Evolutionary conservation across 2,329 filamentous ascomycete genomes (phyloP).

Genomic region (Phyllosticta citriasiana): DNA sequence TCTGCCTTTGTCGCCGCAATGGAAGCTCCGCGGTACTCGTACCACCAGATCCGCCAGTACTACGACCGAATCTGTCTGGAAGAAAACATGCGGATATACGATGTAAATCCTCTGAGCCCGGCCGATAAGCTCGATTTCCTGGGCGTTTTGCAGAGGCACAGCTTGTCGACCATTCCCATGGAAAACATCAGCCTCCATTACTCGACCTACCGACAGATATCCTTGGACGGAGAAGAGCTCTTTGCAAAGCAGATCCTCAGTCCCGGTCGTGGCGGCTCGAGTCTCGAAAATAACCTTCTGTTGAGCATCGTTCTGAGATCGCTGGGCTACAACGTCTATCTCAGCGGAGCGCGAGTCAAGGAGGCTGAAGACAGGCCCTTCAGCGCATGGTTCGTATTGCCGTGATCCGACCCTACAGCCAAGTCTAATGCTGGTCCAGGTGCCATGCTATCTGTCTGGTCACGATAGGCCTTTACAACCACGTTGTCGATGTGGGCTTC

Average conservation of each 20-base stretch:
- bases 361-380: slow-evolving; percentile 12
- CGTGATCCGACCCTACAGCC: slow-evolving; percentile 1
- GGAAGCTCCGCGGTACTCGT: slow-evolving; percentile 14
- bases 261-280: slow-evolving; percentile 46
- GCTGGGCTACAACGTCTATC: slow-evolving; percentile 39
- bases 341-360: slow-evolving; percentile 32
- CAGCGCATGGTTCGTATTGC: slow-evolving; percentile 20
- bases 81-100: slow-evolving; percentile 17
- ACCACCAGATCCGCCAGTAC: slow-evolving; percentile 23
- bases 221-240: slow-evolving; percentile 39
- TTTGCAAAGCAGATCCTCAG: slow-evolving; percentile 45
- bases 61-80: slow-evolving; percentile 26
- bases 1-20: background rate
- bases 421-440: slow-evolving; percentile 19
- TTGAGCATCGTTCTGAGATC: slow-evolving; percentile 43
- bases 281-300: slow-evolving; percentile 50
- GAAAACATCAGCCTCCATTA: slow-evolving; percentile 48
- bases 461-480: slow-evolving; percentile 23
- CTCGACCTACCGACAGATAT: slow-evolving; percentile 30
- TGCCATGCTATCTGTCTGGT: slow-evolving; percentile 38
- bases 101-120: slow-evolving; percentile 16
- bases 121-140: slow-evolving; percentile 22
- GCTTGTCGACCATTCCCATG: slow-evolving; percentile 43
- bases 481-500: slow-evolving; percentile 36
- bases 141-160: slow-evolving; percentile 24